Conservation (phyloP, 768 basidiomycete genomes). For the Butyriboletus loyo region DNA sequence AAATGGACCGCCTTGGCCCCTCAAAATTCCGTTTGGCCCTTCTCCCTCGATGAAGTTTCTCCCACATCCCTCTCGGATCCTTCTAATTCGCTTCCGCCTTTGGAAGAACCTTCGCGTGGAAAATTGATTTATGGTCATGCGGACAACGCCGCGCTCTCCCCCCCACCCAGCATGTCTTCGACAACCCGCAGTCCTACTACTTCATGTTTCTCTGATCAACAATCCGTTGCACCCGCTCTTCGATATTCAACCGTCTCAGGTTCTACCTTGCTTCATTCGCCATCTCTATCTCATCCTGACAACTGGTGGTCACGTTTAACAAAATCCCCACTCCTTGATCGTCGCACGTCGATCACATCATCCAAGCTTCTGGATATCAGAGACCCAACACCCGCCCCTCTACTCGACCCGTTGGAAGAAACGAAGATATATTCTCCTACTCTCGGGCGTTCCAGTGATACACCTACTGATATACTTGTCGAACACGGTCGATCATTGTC, state of each 20-base stretch:
- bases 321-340: constrained; percentile 61
- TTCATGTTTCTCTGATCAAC: constrained; percentile 25
- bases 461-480: constrained; percentile 11
- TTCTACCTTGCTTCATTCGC: constrained; percentile 38
- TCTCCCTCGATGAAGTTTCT: constrained; percentile 33
- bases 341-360: constrained; percentile 43
- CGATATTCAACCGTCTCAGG: constrained; percentile 44
- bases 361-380: constrained; percentile 52
- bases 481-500: constrained; percentile 35
- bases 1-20: constrained; percentile 15
- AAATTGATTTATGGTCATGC: constrained; percentile 26
- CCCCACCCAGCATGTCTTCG: constrained; percentile 11
- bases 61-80: constrained; percentile 17
- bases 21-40: constrained; percentile 11
- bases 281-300: constrained; percentile 60
- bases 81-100: constrained; percentile 25
- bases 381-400: constrained; percentile 78
- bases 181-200: constrained; percentile 21
- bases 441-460: constrained; percentile 14
- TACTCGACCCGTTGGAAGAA: constrained; percentile 58
- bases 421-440: constrained; percentile 14
- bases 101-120: constrained; percentile 22
- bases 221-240: constrained; percentile 28
- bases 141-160: constrained; percentile 22
- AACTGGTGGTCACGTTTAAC: constrained; percentile 80